phyloP scores from a whole-genome alignment of 495 filamentous ascomycete species.

The Delitschia confertaspora region DNA sequence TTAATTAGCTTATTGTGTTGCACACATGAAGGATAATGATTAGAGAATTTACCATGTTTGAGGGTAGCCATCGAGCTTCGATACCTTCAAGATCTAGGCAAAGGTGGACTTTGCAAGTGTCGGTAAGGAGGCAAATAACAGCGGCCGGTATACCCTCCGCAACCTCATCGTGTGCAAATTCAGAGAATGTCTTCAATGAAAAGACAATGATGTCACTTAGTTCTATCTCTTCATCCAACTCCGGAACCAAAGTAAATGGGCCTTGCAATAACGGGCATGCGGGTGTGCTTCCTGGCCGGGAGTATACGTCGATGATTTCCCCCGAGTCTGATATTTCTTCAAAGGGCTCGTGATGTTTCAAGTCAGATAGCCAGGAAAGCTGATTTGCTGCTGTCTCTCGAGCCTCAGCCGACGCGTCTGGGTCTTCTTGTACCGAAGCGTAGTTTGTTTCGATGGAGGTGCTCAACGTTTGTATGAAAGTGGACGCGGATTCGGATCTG shows the following conservation, averaged over 20 bases:
- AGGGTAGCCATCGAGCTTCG: conserved; percentile 75
- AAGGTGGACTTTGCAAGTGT: conserved; percentile 62
- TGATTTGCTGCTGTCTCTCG: conserved; percentile 60
- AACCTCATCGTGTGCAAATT: conserved; percentile 50
- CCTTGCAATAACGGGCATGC: conserved; percentile 73
- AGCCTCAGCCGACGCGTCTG: conserved; percentile 44
- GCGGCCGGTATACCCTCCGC: conserved; percentile 38
- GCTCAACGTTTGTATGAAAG: conserved; percentile 66
- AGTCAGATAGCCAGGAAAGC: conserved; percentile 70
- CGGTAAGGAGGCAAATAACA: conserved; percentile 66
- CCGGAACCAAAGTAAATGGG: conserved; percentile 60
- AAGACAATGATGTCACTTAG: conserved; percentile 54
- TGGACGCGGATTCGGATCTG: conserved; percentile 55
- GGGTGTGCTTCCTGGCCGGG: conserved; percentile 60
- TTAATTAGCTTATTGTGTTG: conserved; percentile 1
- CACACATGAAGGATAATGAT: neutral
- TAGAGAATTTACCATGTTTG: conserved; percentile 12
- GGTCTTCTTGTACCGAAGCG: conserved; percentile 51
- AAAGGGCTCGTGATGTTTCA: conserved; percentile 67
- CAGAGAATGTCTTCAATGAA: conserved; percentile 42
- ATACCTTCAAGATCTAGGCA: conserved; percentile 74
- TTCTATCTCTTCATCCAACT: conserved; percentile 58
- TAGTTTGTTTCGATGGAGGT: conserved; percentile 61
- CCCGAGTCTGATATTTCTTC: conserved; percentile 36
- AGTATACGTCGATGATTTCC: conserved; percentile 51